These are phyloP conservation scores for Malus sylvestris DNA, from an alignment of 306 rosid genomes.

Conservation along the genomic window DNA sequence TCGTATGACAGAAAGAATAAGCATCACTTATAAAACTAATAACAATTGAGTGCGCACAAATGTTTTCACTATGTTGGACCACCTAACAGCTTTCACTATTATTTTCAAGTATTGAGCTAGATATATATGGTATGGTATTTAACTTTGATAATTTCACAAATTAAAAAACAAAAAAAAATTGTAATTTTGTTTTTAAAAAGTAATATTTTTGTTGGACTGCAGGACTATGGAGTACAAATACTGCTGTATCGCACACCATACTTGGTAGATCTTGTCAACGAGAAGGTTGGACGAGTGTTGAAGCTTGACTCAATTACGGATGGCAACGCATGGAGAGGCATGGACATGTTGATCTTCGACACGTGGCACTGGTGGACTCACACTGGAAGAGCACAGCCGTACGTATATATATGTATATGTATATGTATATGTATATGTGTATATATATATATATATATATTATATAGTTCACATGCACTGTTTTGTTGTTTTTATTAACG, in stretches of 20 bases:
- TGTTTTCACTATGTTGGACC: conserved; percentile 4
- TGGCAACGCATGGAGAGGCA: conserved; percentile 75
- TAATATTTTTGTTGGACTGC: not conserved
- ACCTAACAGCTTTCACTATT: not conserved
- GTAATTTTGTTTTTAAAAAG: not conserved
- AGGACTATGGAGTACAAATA: conserved; percentile 63
- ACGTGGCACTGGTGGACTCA: conserved; percentile 99
- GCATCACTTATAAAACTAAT: not conserved
- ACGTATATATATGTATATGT: conserved; percentile 6
- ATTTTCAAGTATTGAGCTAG: too few species aligned
- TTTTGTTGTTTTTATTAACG: not conserved
- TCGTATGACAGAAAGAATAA: not conserved
- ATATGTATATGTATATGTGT: too few species aligned
- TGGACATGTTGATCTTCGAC: conserved; percentile 78
- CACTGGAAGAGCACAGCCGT: conserved; percentile 79
- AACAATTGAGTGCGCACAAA: not conserved
- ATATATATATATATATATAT: too few species aligned
- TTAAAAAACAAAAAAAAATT: too few species aligned
- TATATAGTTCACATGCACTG: too few species aligned
- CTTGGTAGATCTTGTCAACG: conserved; percentile 64
- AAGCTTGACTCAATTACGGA: conserved; percentile 66
- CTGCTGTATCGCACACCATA: conserved; percentile 59
- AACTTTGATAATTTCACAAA: too few species aligned
- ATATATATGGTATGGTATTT: too few species aligned
- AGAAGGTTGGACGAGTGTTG: conserved; percentile 59